Evolutionary conservation across 2,329 filamentous ascomycete genomes (phyloP).

Genomic region (Neodidymelliopsis sp.): DNA sequence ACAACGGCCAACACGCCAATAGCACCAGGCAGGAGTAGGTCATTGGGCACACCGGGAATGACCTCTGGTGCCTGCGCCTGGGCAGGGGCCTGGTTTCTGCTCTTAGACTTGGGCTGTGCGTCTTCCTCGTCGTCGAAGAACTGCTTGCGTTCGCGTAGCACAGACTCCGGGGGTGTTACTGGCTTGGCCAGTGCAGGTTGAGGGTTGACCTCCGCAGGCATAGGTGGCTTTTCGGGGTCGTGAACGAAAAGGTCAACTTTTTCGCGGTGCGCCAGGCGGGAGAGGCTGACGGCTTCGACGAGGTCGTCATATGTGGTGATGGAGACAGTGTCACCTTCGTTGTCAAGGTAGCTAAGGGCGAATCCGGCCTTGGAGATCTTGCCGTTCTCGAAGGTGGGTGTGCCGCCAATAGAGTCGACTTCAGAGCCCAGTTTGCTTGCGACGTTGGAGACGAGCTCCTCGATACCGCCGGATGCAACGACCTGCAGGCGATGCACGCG

Average conservation of each 20-base stretch:
- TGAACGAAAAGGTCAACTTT: slow-evolving; percentile 99
- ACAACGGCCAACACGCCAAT: slow-evolving; percentile 95
- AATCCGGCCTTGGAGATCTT: slow-evolving; percentile 80
- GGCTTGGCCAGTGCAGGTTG: slow-evolving; percentile 61
- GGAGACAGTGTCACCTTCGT: slow-evolving; percentile 95
- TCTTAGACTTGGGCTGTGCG: slow-evolving; percentile 50
- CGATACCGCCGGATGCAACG: slow-evolving; percentile 78
- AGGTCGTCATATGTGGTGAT: slow-evolving; percentile 96
- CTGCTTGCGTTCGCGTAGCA: slow-evolving; percentile 56
- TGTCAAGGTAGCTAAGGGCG: slow-evolving; percentile 93
- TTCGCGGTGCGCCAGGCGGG: slow-evolving; percentile 77
- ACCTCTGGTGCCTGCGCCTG: slow-evolving; percentile 72
- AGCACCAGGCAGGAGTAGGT: slow-evolving; percentile 88
- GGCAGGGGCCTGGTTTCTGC: slow-evolving; percentile 54
- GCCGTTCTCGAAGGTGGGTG: slow-evolving; percentile 79
- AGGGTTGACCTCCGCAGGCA: slow-evolving; percentile 69
- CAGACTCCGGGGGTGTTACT: slow-evolving; percentile 61
- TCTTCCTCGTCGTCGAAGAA: slow-evolving; percentile 64
- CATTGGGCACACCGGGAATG: slow-evolving; percentile 91
- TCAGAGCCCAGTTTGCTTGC: slow-evolving; percentile 85
- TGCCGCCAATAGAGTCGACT: slow-evolving; percentile 82
- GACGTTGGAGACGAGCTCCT: slow-evolving; percentile 78
- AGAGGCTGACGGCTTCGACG: slow-evolving; percentile 85
- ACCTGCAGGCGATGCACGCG: slow-evolving; percentile 93
- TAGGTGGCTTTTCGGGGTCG: slow-evolving; percentile 86